Conservation (phyloP, 441 rosid genomes). For the Gossypium lobatum region DNA sequence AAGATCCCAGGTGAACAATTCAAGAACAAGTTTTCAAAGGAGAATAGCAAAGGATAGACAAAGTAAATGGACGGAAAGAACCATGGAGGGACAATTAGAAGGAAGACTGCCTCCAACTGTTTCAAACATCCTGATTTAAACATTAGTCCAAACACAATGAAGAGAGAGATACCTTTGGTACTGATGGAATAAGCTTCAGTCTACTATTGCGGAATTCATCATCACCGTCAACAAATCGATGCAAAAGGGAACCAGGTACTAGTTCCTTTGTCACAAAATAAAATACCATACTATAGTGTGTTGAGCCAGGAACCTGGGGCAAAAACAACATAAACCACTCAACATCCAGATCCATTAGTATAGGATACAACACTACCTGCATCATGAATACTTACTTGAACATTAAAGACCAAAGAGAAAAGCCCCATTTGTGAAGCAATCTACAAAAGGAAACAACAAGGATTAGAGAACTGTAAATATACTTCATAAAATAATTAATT, state of each 20-base stretch:
- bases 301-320: constrained; percentile 89
- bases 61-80: not conserved
- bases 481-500: not conserved
- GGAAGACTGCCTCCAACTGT: constrained; percentile 2
- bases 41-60: not conserved
- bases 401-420: constrained; percentile 76
- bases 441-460: constrained; percentile 31
- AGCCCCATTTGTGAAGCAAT: constrained; percentile 92
- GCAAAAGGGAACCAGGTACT: constrained; percentile 80
- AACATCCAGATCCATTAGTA: constrained; percentile 10
- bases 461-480: constrained; percentile 9
- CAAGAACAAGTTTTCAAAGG: not conserved
- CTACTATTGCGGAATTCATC: constrained; percentile 98
- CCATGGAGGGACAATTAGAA: not conserved
- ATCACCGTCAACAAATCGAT: constrained; percentile 95
- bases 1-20: constrained; percentile 16
- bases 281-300: constrained; percentile 97
- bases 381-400: constrained; percentile 70
- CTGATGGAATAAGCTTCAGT: constrained; percentile 89
- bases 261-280: constrained; percentile 78
- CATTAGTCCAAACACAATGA: constrained; percentile 2
- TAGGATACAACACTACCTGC: constrained; percentile 12
- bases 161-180: constrained; percentile 67
- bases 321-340: constrained; percentile 16
- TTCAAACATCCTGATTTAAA: constrained; percentile 1